Evolutionary conservation across 1,284 basidiomycete species (phyloP), one percentile per base, ranked within the genome.

Genomic region (Termitomyces sp.): DNA sequence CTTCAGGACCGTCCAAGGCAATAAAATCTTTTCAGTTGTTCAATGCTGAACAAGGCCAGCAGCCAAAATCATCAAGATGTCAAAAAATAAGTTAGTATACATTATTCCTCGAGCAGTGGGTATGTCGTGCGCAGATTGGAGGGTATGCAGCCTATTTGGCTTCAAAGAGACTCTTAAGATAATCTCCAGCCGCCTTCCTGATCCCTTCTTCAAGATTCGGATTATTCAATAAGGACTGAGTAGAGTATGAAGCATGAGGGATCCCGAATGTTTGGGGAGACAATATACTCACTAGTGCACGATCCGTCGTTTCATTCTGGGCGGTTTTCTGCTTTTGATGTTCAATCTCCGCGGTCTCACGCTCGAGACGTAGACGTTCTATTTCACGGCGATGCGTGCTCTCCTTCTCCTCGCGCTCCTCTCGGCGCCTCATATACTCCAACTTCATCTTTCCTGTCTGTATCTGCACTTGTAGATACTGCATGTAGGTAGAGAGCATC

Each of bases 171-270:
- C 76, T 78, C 69, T 84, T 84, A 56, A 87, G 66, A 66, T 84
- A 88, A 47, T 88, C 84, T 49, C 79, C 75, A 5, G 85, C 86
- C 4, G 80, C 80, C 59, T 80, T 78, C 63, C 80, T 83, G 48
- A 87, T 73, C 14, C 75, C 72, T 19, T 74, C 72, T 56, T 84
- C 81, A 11, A 81, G 72, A 37, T 66, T 69, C 8, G 76, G 72
- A 57, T 79, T 83, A n/a, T 72, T 68, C 54, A 86, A 65, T 13
- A 86, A 57, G 45, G 82, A 80, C 74, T 75, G 31, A 7, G 28
- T 9, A 33, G 18, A 28, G 1, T 30, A 24, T 19, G 11, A 11
- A 28, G n/a, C 2, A 24, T 52, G 9, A 41, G 39, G 28, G 10
- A 26, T 51, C 18, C 19, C 33, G 26, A 26, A 46, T 47, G 1